These are phyloP conservation scores for Lachnellula occidentalis DNA, from an alignment of 2,329 filamentous ascomycete genomes.

Conservation along the genomic window DNA sequence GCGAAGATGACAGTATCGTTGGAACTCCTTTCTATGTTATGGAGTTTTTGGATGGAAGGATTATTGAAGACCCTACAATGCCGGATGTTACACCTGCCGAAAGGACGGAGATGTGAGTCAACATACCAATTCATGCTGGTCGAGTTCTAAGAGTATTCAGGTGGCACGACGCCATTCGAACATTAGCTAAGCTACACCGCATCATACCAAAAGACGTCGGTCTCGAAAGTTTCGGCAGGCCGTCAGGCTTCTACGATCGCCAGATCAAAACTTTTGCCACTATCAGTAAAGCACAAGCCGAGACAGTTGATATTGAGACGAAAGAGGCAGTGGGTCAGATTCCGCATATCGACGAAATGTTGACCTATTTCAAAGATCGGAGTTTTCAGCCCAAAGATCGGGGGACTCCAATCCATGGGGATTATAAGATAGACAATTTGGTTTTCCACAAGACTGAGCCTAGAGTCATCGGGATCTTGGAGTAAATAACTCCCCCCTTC, in stretches of 20 bases:
- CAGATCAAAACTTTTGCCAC: constrained; percentile 79
- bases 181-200: constrained; percentile 79
- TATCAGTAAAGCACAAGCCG: constrained; percentile 73
- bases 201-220: constrained; percentile 63
- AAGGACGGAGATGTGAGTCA: constrained; percentile 62
- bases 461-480: constrained; percentile 84
- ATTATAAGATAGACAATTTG: constrained; percentile 92
- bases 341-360: constrained; percentile 75
- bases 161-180: constrained; percentile 79
- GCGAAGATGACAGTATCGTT: constrained; percentile 72
- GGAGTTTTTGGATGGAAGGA: constrained; percentile 89
- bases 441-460: constrained; percentile 87
- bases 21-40: constrained; percentile 97
- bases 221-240: constrained; percentile 67
- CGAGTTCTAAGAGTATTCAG: constrained; percentile 32
- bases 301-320: constrained; percentile 70
- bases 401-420: constrained; percentile 79
- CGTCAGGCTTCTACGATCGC: constrained; percentile 73
- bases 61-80: constrained; percentile 83
- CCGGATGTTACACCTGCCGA: constrained; percentile 65
- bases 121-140: background rate
- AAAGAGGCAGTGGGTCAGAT: constrained; percentile 72
- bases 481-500: constrained; percentile 47
- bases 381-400: constrained; percentile 69
- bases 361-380: constrained; percentile 69